Evolutionary conservation across 345 rosid species (phyloP).

Genomic region (Psidium friedrichsthalianum): DNA sequence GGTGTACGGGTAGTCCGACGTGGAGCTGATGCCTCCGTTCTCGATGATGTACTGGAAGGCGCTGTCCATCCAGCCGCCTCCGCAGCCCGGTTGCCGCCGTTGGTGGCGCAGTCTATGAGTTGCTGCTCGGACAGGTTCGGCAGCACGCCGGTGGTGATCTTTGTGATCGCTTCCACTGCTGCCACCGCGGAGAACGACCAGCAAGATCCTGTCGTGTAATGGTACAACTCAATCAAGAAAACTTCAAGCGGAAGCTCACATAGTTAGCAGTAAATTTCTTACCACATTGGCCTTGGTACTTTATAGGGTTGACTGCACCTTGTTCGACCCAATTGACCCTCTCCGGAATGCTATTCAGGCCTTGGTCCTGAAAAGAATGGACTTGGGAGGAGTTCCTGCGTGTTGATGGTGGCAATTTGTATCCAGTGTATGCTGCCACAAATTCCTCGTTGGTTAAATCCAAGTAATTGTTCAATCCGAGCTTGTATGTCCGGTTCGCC

Average conservation of each 20-base stretch:
- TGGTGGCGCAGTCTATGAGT: constrained; percentile 15
- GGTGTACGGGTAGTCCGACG: too few species aligned
- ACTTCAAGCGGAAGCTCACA: not conserved
- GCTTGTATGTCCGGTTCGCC: constrained; percentile 13
- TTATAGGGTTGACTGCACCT: not conserved
- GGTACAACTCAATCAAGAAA: not conserved
- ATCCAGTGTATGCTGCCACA: not conserved
- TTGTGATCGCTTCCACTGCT: constrained; percentile 2
- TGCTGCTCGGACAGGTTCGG: constrained; percentile 48
- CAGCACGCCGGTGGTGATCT: constrained; percentile 22
- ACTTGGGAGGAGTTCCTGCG: not conserved
- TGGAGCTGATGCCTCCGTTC: too few species aligned
- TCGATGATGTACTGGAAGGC: too few species aligned
- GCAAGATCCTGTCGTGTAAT: not conserved
- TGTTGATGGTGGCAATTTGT: not conserved
- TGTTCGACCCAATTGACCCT: constrained; percentile 20
- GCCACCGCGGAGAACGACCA: constrained; percentile 5
- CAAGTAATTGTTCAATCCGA: constrained; percentile 20
- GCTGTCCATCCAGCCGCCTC: too few species aligned
- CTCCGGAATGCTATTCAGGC: not conserved
- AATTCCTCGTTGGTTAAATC: constrained; percentile 25
- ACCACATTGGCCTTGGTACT: constrained; percentile 23
- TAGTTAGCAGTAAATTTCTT: not conserved
- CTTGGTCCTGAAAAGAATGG: constrained; percentile 1
- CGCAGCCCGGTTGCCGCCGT: too few species aligned